Conservation (phyloP, 1,139 yeast genomes). For the Scheffersomyces insectosa region DNA sequence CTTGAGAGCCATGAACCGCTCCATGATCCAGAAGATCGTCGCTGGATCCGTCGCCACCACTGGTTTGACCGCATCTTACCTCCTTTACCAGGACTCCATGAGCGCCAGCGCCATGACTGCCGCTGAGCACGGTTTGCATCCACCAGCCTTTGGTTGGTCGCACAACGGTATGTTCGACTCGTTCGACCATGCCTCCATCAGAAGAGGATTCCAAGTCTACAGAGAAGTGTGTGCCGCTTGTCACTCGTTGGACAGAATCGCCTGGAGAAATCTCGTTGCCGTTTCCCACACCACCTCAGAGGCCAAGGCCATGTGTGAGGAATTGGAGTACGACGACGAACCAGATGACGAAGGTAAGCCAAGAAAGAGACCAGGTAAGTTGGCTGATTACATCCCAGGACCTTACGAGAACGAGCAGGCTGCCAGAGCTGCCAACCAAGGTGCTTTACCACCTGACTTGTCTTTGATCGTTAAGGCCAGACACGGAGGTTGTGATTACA, state of each 20-base stretch:
- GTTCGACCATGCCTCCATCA: conserved; percentile 93
- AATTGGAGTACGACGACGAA: conserved; percentile 97
- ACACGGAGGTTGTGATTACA: conserved; percentile 97
- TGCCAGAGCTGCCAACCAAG: conserved; percentile 99
- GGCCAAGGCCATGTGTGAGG: conserved; percentile 93
- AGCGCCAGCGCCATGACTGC: conserved; percentile 97
- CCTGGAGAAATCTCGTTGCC: conserved; percentile 98
- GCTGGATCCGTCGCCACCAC: conserved; percentile 67
- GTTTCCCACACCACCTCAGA: conserved; percentile 91
- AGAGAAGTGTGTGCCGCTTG: conserved; percentile 99
- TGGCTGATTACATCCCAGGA: conserved; percentile 91
- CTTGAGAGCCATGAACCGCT: conserved; percentile 9
- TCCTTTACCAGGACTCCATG: conserved; percentile 76
- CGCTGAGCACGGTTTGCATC: conserved; percentile 98
- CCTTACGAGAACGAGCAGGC: conserved; percentile 99
- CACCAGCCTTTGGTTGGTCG: conserved; percentile 92
- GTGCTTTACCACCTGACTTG: conserved; percentile 98
- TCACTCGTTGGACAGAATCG: conserved; percentile 94
- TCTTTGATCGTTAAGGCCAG: conserved; percentile 97
- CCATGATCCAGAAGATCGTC: conserved; percentile 55
- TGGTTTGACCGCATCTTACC: conserved; percentile 72
- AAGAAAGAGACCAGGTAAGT: conserved; percentile 97
- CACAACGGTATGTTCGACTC: conserved; percentile 91
- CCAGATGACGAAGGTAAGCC: conserved; percentile 99
- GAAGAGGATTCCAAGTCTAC: conserved; percentile 99